Conservation (phyloP, 768 basidiomycete species). For the Suillus weaverae region DNA sequence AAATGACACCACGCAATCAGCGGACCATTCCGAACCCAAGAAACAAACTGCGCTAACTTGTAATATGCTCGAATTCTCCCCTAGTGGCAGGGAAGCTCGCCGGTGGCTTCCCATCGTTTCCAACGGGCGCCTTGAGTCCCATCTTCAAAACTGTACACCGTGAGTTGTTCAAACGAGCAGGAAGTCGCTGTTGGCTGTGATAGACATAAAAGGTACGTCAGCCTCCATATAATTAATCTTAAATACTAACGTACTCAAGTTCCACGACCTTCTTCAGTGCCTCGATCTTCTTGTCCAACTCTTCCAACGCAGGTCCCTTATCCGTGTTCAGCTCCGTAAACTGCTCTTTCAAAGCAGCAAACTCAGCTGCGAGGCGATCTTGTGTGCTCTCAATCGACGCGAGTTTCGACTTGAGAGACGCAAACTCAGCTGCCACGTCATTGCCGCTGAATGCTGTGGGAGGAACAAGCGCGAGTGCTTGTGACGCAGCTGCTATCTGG, state of each 20-base stretch:
- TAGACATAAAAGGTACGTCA: neutral
- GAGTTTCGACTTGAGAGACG: slow-evolving; percentile 25
- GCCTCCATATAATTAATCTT: neutral
- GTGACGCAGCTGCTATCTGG: slow-evolving; percentile 42
- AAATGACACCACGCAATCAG: neutral
- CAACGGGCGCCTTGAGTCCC: slow-evolving; percentile 30
- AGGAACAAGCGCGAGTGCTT: slow-evolving; percentile 34
- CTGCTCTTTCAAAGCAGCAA: slow-evolving; percentile 30
- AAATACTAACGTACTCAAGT: slow-evolving; percentile 32
- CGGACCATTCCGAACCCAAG: neutral
- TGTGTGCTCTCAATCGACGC: slow-evolving; percentile 36
- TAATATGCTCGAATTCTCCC: slow-evolving; percentile 48
- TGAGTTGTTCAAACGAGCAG: slow-evolving; percentile 37
- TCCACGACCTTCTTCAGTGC: slow-evolving; percentile 31
- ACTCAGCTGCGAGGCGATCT: slow-evolving; percentile 31
- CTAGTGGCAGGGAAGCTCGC: slow-evolving; percentile 37
- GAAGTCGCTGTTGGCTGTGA: slow-evolving; percentile 38
- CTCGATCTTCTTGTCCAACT: slow-evolving; percentile 37
- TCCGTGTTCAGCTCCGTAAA: slow-evolving; percentile 18
- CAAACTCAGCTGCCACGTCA: slow-evolving; percentile 16
- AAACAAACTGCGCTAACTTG: slow-evolving; percentile 29
- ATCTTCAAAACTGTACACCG: slow-evolving; percentile 33
- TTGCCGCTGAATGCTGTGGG: slow-evolving; percentile 21
- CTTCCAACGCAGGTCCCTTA: slow-evolving; percentile 26
- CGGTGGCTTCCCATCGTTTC: slow-evolving; percentile 36